These are phyloP conservation scores for Populus deltoides DNA, from an alignment of 345 rosid species.

Conservation along the genomic window DNA sequence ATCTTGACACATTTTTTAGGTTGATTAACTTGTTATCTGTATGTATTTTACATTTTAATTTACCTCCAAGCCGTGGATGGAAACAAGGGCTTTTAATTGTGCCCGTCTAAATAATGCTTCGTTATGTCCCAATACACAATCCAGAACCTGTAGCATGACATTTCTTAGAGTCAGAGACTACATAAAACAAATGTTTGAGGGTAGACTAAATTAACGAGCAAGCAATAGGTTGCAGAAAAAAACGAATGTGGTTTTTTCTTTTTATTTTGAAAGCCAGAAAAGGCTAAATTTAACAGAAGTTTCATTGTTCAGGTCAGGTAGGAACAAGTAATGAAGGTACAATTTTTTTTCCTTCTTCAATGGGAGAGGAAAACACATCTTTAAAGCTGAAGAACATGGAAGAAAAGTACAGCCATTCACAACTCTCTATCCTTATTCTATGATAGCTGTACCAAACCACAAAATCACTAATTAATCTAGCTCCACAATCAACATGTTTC, in stretches of 20 bases:
- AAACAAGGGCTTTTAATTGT: constrained; percentile 91
- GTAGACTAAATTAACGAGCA: not conserved
- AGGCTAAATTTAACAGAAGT: not conserved
- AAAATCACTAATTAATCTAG: not conserved
- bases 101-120: constrained; percentile 90
- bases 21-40: not conserved
- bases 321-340: not conserved
- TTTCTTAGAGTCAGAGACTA: constrained; percentile 1
- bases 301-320: not conserved
- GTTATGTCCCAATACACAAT: constrained; percentile 85
- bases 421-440: not conserved
- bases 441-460: not conserved
- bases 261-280: not conserved
- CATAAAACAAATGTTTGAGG: not conserved
- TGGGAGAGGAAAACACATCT: not conserved
- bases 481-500: not conserved
- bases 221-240: not conserved
- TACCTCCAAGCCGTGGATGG: constrained; percentile 92
- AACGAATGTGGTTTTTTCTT: not conserved
- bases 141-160: constrained; percentile 56
- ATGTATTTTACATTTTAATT: constrained; percentile 3
- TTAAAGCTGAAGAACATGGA: not conserved
- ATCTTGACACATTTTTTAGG: not conserved
- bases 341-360: not conserved
- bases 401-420: not conserved